Conservation (phyloP, 2,329 filamentous ascomycete species). For the Malbranchea zuffiana region DNA sequence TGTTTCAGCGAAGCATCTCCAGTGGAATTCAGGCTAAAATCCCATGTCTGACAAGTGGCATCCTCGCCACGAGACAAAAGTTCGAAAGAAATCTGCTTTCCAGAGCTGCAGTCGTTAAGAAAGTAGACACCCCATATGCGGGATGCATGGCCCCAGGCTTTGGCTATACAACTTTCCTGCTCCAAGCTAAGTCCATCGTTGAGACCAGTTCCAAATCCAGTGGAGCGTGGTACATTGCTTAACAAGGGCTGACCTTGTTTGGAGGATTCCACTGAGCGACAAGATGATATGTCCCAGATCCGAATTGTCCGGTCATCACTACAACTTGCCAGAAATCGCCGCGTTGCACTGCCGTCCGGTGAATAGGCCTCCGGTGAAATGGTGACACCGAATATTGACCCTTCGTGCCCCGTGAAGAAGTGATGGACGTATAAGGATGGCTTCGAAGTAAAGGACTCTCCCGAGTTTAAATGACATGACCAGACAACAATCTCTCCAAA, state of each 20-base stretch:
- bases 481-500: slow-evolving; percentile 92
- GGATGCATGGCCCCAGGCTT: slow-evolving; percentile 74
- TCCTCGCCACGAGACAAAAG: slow-evolving; percentile 80
- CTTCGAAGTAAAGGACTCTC: slow-evolving; percentile 11
- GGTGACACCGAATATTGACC: slow-evolving; percentile 81
- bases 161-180: slow-evolving; percentile 48
- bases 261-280: slow-evolving; percentile 32
- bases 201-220: slow-evolving; percentile 47
- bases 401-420: slow-evolving; percentile 63
- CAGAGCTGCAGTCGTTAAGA: slow-evolving; percentile 25
- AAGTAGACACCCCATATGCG: slow-evolving; percentile 84
- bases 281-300: slow-evolving; percentile 67
- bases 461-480: slow-evolving; percentile 47
- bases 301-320: slow-evolving; percentile 88
- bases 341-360: slow-evolving; percentile 27
- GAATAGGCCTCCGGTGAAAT: slow-evolving; percentile 51
- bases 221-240: slow-evolving; percentile 24
- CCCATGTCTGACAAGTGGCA: slow-evolving; percentile 64
- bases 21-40: slow-evolving; percentile 34
- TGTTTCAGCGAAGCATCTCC: slow-evolving; percentile 37
- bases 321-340: slow-evolving; percentile 71
- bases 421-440: slow-evolving; percentile 39
- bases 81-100: slow-evolving; percentile 28
- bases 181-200: slow-evolving; percentile 25
- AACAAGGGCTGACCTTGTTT: slow-evolving; percentile 15